Evolutionary conservation across 805 yeast species (phyloP).

Genomic region (Yamadazyma philogaea): DNA sequence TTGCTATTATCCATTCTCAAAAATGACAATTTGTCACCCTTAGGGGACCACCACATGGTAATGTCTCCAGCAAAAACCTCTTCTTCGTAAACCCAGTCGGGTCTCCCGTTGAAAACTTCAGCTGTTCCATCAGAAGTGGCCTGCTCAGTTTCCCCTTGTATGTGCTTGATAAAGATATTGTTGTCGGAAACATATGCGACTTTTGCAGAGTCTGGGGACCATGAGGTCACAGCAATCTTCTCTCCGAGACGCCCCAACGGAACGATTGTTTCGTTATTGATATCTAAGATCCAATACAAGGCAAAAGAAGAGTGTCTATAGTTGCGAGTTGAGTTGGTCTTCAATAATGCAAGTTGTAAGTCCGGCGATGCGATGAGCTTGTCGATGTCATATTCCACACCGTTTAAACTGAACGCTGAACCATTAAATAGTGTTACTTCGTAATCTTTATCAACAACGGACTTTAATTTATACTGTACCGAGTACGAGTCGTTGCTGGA

Average conservation of each 20-base stretch:
- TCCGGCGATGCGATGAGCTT: slow-evolving; percentile 65
- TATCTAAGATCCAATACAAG: slow-evolving; percentile 59
- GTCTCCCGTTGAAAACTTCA: slow-evolving; percentile 59
- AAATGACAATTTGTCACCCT: slow-evolving; percentile 53
- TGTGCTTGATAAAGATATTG: slow-evolving; percentile 50
- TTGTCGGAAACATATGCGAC: slow-evolving; percentile 56
- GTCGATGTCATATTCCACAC: slow-evolving; percentile 45
- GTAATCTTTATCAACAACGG: slow-evolving; percentile 43
- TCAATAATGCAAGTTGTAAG: slow-evolving; percentile 53
- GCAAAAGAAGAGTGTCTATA: slow-evolving; percentile 73
- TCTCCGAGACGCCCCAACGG: slow-evolving; percentile 19
- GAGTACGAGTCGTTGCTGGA: slow-evolving; percentile 22
- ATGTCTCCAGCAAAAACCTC: slow-evolving; percentile 59
- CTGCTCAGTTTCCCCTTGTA: slow-evolving; percentile 24
- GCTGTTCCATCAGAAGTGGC: slow-evolving; percentile 53
- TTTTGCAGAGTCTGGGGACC: slow-evolving; percentile 59
- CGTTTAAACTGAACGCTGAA: slow-evolving; percentile 40
- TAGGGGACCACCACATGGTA: slow-evolving; percentile 75
- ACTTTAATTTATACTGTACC: slow-evolving; percentile 54
- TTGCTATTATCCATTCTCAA: slow-evolving; percentile 56
- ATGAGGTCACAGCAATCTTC: slow-evolving; percentile 50
- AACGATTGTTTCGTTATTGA: slow-evolving; percentile 26
- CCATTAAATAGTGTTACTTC: slow-evolving; percentile 50
- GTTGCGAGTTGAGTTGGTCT: slow-evolving; percentile 58
- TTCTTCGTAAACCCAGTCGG: slow-evolving; percentile 86